Conservation (phyloP, 805 yeast species). For the Hanseniaspora lindneri region DNA sequence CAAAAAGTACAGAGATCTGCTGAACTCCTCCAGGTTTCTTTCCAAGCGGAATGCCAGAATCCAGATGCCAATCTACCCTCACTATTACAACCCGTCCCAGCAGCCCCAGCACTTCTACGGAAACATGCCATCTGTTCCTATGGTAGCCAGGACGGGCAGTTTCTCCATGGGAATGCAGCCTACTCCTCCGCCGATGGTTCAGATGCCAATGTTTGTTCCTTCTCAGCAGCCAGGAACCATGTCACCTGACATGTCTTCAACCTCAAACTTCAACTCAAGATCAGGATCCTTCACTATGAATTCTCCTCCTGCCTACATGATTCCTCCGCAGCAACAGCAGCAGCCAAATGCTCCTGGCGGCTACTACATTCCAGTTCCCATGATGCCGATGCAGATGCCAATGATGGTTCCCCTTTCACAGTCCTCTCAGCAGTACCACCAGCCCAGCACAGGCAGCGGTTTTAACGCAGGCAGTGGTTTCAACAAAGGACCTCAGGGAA, state of each 20-base stretch:
- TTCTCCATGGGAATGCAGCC: not conserved
- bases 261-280: not conserved
- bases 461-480: not conserved
- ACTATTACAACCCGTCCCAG: not conserved
- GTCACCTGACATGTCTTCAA: not conserved
- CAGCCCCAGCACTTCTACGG: not conserved
- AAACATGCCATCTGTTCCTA: not conserved
- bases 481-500: not conserved
- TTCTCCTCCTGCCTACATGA: conserved; percentile 1
- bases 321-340: not conserved
- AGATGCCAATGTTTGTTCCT: conserved; percentile 6
- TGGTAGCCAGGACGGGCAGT: not conserved
- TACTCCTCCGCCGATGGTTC: conserved; percentile 6
- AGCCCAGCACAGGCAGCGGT: too few species aligned
- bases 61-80: not conserved
- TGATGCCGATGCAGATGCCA: conserved; percentile 9
- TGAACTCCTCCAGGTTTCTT: conserved; percentile 1
- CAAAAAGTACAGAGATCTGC: conserved; percentile 7
- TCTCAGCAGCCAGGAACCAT: not conserved
- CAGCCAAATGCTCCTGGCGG: not conserved
- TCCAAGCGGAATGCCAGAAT: not conserved
- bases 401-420: conserved; percentile 1
- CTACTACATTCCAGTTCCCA: conserved; percentile 10
- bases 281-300: conserved; percentile 4
- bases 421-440: not conserved